phyloP scores from a whole-genome alignment of 2,329 filamentous ascomycete species.

The Arthrobotrys sphaeroides region DNA sequence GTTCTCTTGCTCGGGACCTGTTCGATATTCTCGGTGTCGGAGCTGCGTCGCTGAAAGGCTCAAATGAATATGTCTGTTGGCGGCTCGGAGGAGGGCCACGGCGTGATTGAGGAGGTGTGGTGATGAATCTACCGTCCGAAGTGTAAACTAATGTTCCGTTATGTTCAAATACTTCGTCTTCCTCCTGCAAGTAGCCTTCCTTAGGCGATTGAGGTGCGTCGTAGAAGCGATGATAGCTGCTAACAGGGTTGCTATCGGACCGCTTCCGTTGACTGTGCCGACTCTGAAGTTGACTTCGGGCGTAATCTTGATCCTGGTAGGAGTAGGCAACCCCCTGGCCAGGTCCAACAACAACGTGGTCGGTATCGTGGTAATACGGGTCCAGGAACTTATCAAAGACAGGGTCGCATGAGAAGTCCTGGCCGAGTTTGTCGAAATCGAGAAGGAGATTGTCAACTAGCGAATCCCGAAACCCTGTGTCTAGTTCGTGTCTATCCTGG shows the following conservation, averaged over 20 bases:
- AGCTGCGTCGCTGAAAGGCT: constrained; percentile 71
- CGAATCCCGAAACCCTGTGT: constrained; percentile 71
- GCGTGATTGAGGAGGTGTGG: constrained; percentile 56
- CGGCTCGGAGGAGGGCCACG: constrained; percentile 65
- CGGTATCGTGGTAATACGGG: constrained; percentile 62
- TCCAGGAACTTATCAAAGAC: constrained; percentile 58
- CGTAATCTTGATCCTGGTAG: constrained; percentile 59
- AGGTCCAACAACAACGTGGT: constrained; percentile 59
- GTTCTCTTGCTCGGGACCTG: constrained; percentile 72
- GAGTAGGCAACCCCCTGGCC: constrained; percentile 61
- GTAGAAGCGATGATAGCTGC: constrained; percentile 52
- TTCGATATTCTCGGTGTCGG: constrained; percentile 85
- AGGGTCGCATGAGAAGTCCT: constrained; percentile 56
- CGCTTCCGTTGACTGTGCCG: constrained; percentile 54
- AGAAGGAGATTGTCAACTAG: constrained; percentile 95
- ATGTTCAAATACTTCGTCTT: constrained; percentile 57
- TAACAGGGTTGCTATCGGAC: constrained; percentile 56
- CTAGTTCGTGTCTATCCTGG: constrained; percentile 47
- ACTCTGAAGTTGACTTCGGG: constrained; percentile 55
- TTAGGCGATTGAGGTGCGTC: constrained; percentile 28
- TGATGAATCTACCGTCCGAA: constrained; percentile 55
- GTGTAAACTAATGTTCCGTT: constrained; percentile 56
- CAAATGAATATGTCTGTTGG: constrained; percentile 68
- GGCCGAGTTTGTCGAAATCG: constrained; percentile 77
- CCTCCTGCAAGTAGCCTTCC: constrained; percentile 28